Conservation (phyloP, 192 early-diverging fungal species). For the Entomortierella chlamydospora region DNA sequence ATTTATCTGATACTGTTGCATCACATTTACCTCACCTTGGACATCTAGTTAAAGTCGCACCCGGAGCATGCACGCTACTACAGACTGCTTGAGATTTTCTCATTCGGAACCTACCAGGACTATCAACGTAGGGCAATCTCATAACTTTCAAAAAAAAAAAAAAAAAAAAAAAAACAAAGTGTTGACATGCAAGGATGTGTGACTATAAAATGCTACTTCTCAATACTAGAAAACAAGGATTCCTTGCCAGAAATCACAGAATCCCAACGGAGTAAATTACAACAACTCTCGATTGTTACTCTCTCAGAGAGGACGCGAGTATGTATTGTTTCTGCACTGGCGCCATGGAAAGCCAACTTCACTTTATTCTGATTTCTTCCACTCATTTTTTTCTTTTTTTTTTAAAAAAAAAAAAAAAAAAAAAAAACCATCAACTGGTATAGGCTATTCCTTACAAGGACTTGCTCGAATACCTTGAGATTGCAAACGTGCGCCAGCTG, state of each 20-base stretch:
- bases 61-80: slow-evolving; percentile 65
- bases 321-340: slow-evolving; percentile 8
- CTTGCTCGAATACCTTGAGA: slow-evolving; percentile 74
- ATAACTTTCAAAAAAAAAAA: slow-evolving; percentile 2
- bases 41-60: slow-evolving; percentile 50
- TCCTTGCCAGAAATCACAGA: slow-evolving; percentile 61
- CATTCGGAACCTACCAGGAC: slow-evolving; percentile 85
- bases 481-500: slow-evolving; percentile 82
- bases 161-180: too few species aligned
- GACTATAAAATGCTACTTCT: too few species aligned
- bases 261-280: slow-evolving; percentile 65
- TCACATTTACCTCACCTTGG: neutral
- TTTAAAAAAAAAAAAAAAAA: neutral
- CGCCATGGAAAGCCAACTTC: neutral
- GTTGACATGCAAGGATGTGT: too few species aligned
- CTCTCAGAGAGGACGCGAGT: slow-evolving; percentile 73
- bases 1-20: too few species aligned
- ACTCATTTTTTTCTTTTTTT: neutral
- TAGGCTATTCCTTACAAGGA: slow-evolving; percentile 78
- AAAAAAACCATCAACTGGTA: too few species aligned
- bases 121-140: slow-evolving; percentile 68
- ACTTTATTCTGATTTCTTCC: neutral
- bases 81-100: slow-evolving; percentile 77
- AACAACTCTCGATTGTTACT: slow-evolving; percentile 85
- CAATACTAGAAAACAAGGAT: slow-evolving; percentile 56